These are phyloP conservation scores for Nothophoma quercina DNA, from an alignment of 2,329 filamentous ascomycete genomes.

Conservation along the genomic window DNA sequence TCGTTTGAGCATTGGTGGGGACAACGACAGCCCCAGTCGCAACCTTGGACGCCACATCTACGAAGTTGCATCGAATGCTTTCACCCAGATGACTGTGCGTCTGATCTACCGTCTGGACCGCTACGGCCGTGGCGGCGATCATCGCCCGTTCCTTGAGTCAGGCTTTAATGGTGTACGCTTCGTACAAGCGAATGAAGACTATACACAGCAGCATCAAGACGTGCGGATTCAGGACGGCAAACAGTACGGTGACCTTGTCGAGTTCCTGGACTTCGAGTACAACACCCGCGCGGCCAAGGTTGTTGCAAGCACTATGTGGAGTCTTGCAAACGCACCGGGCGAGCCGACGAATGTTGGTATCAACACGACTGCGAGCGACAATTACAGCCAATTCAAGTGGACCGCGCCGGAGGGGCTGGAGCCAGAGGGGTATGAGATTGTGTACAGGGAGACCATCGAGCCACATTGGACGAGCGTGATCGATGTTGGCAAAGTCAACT, in stretches of 20 bases:
- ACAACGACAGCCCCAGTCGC: slow-evolving; percentile 62
- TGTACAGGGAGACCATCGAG: slow-evolving; percentile 60
- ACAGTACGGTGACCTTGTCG: slow-evolving; percentile 61
- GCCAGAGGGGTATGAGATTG: slow-evolving; percentile 59
- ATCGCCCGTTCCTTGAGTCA: slow-evolving; percentile 60
- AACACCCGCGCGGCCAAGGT: slow-evolving; percentile 61
- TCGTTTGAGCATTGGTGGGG: slow-evolving; percentile 49
- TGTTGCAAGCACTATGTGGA: slow-evolving; percentile 61
- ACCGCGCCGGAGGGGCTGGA: slow-evolving; percentile 46
- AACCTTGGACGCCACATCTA: slow-evolving; percentile 62
- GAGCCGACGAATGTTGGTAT: slow-evolving; percentile 57
- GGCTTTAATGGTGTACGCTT: slow-evolving; percentile 62
- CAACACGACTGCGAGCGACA: slow-evolving; percentile 53
- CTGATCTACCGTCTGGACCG: slow-evolving; percentile 63
- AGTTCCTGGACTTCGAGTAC: slow-evolving; percentile 63
- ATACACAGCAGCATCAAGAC: slow-evolving; percentile 64
- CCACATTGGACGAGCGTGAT: slow-evolving; percentile 58
- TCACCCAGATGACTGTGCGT: slow-evolving; percentile 61
- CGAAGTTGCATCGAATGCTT: slow-evolving; percentile 59
- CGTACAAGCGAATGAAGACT: slow-evolving; percentile 64
- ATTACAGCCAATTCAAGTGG: slow-evolving; percentile 60
- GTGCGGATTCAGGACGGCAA: slow-evolving; percentile 55
- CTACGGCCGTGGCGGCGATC: slow-evolving; percentile 64
- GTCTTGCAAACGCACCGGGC: slow-evolving; percentile 59
- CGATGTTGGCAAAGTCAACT: slow-evolving; percentile 54